Evolutionary conservation across 2,329 filamentous ascomycete genomes (phyloP), one percentile per base, ranked within the genome.

Genomic region (Ophiostoma perfectum): DNA sequence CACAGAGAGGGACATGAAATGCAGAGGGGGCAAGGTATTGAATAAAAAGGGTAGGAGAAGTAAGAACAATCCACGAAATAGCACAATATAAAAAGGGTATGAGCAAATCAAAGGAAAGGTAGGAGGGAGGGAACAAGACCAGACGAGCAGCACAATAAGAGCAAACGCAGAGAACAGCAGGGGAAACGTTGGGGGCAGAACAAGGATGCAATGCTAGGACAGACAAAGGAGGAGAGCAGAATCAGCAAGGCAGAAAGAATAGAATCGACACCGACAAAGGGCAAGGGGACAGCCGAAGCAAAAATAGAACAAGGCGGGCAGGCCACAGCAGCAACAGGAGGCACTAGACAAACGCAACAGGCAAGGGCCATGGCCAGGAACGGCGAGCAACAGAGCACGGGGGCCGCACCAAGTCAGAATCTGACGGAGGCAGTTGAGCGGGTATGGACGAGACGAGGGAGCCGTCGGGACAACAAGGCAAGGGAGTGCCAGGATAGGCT

Each of bases 311-410:
- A 63, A 42, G 36, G 38, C 27, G 62, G 38, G 65, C 36, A 60
- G 11, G 67, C 67, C 42, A 65, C 58, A 41, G 14, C 14, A n/a
- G 27, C 58, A n/a, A 36, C 58, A 41, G 58, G 38, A 55, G 39
- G 18, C 60, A 67, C 55, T 41, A 58, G 45, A 27, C 27, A 44
- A 67, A 64, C 60, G 66, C 45, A 67, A 67, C 27, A 44, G 60
- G 39, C 60, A 63, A 44, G 8, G 38, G 4, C 38, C 60, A 63
- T 16, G 39, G n/a, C 60, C 60, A 63, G 60, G 60, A 63, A 63
- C 60, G 60, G 60, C 39, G 60, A 63, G 58, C 60, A 42, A 60
- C 55, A 60, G 55, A 38, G 16, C 5, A n/a, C 7, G 58, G 60
- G 39, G 60, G 55, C 55, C 27, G 27, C 11, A 14, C 3, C 6